Conservation (phyloP, 2,329 filamentous ascomycete species). For the Aspergillus ibericus region DNA sequence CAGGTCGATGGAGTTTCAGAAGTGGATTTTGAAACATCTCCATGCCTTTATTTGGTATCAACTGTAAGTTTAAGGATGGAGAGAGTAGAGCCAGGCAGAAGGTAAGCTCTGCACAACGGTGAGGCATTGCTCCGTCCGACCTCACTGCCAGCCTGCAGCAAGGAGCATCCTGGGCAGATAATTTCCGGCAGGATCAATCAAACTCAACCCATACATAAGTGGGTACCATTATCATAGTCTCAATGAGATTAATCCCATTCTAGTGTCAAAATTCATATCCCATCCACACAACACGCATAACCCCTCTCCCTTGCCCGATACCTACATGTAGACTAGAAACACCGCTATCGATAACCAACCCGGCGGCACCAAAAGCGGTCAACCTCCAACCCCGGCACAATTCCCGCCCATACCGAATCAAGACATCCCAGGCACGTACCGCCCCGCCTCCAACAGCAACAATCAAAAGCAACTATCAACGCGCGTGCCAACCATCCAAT, state of each 20-base stretch:
- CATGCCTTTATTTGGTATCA: neutral
- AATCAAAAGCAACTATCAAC: conserved; percentile 12
- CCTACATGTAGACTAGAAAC: neutral
- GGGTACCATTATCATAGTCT: no score
- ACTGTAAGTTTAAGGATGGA: neutral
- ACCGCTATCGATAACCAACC: neutral
- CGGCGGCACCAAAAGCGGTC: neutral
- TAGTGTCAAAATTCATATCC: neutral
- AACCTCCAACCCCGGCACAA: neutral
- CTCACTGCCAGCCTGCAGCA: no score
- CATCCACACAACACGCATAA: neutral
- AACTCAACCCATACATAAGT: no score
- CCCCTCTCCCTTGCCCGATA: neutral
- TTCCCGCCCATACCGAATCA: conserved; percentile 1
- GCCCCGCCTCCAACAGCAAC: conserved; percentile 7
- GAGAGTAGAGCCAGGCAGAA: no score
- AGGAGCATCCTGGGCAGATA: no score
- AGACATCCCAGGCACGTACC: conserved; percentile 1
- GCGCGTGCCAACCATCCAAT: neutral
- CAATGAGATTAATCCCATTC: no score
- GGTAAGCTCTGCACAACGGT: no score
- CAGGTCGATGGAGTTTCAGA: neutral
- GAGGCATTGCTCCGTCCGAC: no score
- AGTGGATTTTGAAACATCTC: neutral
- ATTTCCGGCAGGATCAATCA: no score